Evolutionary conservation across 2,329 filamentous ascomycete genomes (phyloP), one percentile per base, ranked within the genome.

Genomic region (Phialemoniopsis sp.): DNA sequence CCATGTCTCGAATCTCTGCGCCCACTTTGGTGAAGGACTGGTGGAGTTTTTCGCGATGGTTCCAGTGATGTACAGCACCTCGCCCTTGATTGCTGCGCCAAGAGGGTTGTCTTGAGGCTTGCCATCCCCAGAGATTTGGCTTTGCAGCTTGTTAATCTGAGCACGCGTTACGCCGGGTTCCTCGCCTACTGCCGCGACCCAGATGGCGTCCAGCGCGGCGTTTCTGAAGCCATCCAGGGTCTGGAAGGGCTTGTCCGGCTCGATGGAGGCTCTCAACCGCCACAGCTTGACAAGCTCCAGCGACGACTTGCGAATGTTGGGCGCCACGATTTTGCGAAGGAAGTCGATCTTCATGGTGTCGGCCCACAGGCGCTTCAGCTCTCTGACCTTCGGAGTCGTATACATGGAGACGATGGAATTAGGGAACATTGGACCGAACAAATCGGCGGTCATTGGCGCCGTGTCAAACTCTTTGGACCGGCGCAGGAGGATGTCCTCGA

Each of bases 171-270:
- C 49, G 3, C 57, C 55, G n/a, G 58, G 51, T n/a, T 60, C 46
- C 3, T 56, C 51, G 3, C 62, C 64, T 13, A 66, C 53, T 1
- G 60, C 46, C 8, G 55, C 57, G 1, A 57, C 60, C 59, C 58
- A 67, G 19, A 67, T 62, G 13, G 52, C 57, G 43, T 68, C 64
- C 18, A 69, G 47, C 0, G 59, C 55, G 1, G 52, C 55, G 21
- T 58, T 47, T 40, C 50, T 47, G 19, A 68, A 50, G 40, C 69
- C 66, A 4, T 58, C 43, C 1, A 38, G 30, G 4, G 53, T 58
- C 8, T 43, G 42, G 38, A 70, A 67, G 2, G 63, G 52, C 15
- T 45, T 17, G 3, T 35, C 41, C 5, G 33, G 21, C 5, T 28
- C 14, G 8, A 36, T 16, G 3, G 38, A 17, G 3, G 46, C 43